A percentile compares a stretch with the other conserved stretches of the same genome.
Conservation (phyloP, 176 grass and related monocot species). For the Phoenix roebelenii region DNA sequence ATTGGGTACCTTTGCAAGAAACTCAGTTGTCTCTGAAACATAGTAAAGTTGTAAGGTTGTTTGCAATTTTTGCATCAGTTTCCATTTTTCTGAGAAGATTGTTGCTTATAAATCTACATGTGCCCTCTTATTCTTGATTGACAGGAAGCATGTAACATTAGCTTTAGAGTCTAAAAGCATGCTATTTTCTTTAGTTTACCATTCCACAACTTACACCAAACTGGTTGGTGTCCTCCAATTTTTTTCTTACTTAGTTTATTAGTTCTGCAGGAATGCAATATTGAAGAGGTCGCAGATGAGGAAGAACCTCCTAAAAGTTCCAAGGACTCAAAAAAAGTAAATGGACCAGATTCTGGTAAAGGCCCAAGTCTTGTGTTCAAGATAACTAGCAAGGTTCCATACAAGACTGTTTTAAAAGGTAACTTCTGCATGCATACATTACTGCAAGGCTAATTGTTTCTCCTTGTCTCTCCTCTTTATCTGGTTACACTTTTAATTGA, state of each 20-base stretch:
- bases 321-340: conserved; percentile 67
- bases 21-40: too few relatives aligned
- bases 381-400: conserved; percentile 64
- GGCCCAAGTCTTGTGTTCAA: conserved; percentile 52
- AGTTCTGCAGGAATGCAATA: conserved; percentile 51
- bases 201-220: not conserved
- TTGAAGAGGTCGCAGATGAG: conserved; percentile 63
- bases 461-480: not conserved
- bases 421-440: conserved; percentile 1
- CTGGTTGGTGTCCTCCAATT: not conserved
- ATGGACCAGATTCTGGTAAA: conserved; percentile 40
- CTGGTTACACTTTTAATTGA: too few relatives aligned
- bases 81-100: too few relatives aligned
- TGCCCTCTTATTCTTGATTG: too few relatives aligned
- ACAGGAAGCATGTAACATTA: too few relatives aligned
- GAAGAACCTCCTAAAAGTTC: conserved; percentile 48
- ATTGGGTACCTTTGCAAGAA: too few relatives aligned
- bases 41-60: too few relatives aligned
- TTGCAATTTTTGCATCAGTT: too few relatives aligned
- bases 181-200: not conserved
- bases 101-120: too few relatives aligned
- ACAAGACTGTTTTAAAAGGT: conserved; percentile 94
- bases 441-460: not conserved
- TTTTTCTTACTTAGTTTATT: too few relatives aligned
- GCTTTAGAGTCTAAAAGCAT: too few relatives aligned